Base-by-base conservation (phyloP, 2,329 filamentous ascomycete species). In the Pseudogymnoascus sp. region DNA sequence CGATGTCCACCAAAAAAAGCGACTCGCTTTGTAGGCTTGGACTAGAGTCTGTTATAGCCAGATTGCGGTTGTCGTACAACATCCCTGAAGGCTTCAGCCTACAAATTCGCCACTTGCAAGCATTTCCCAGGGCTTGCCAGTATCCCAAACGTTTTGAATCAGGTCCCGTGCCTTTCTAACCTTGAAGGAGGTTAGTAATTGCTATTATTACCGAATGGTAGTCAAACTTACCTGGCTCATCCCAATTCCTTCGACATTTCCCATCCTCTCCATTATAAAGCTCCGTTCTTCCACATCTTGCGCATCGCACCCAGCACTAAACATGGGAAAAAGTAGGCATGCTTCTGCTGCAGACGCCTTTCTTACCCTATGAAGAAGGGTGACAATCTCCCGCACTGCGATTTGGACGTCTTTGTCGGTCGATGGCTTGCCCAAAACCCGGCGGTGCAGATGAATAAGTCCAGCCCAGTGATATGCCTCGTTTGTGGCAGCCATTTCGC, bases 401-500 rank as follows among this genome's bases (percentile, higher is more conserved):
- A 77, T 75, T 67, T 86, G 85, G 0, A 94, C 87, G 21, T 84
- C 80, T 0, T 76, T 71, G 65, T 90, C 83, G 1, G 74, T 73
- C 0, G 82, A 77, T 0, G 80, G 77, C 53, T 84, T 84, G 3
- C 85, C 85, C 12, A 93, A 77, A 0, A 92, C 86, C 14, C 91
- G 84, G 11, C 90, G 84, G 65, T 90, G 83, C 7, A 94, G 80
- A 70, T 94, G 89, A 3, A 93, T 82, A 10, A 92, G 77, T 0
- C 87, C 90, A 0, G 90, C 88, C 81, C 86, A 91, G 71, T 93
- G 90, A 73, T 90, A 93, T 2, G 89, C 86, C 70, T 88, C 83
- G 70, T 94, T 92, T 1, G 86, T 88, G 8, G 89, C 87, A 44
- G 82, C 78, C 73, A 90, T 85, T 69, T 90, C 87, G 4, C 79